A percentile compares a stretch with the other conserved stretches of the same genome.
Conservation (phyloP, 139 green algal species). For the Mychonastes homosphaera region DNA sequence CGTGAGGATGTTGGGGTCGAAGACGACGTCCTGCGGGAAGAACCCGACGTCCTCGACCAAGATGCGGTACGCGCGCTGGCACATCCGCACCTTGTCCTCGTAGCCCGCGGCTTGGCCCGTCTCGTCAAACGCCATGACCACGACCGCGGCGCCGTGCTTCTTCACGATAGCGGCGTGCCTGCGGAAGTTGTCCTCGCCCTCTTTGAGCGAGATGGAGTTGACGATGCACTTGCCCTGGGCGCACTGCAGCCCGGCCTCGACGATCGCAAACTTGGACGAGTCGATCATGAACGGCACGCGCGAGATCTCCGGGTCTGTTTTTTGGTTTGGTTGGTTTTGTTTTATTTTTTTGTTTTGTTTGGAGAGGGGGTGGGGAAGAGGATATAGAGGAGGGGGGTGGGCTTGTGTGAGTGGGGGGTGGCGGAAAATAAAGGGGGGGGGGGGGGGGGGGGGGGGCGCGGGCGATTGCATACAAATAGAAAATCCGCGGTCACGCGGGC, state of each 20-base stretch:
- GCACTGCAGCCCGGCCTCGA: conserved; percentile 96
- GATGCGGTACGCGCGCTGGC: conserved; percentile 84
- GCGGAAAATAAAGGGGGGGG: too few relatives aligned
- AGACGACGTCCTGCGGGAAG: conserved; percentile 94
- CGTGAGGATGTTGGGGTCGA: conserved; percentile 99
- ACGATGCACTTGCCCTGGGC: conserved; percentile 96
- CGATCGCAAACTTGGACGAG: conserved; percentile 92
- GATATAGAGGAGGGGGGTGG: too few relatives aligned
- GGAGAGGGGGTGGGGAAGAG: too few relatives aligned
- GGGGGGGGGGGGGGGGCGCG: too few relatives aligned
- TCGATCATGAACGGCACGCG: conserved; percentile 98
- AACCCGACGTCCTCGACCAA: conserved; percentile 93
- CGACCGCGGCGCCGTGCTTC: conserved; percentile 83
- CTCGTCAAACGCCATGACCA: conserved; percentile 99
- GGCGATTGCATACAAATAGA: too few relatives aligned
- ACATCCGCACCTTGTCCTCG: conserved; percentile 85
- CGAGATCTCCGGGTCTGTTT: conserved; percentile 87
- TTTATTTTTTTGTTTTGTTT: too few relatives aligned
- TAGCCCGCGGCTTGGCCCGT: conserved; percentile 63
- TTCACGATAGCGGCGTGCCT: conserved; percentile 68
- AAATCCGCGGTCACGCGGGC: conserved; percentile 19
- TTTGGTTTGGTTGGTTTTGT: too few relatives aligned
- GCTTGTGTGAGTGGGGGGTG: too few relatives aligned
- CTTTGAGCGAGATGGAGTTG: conserved; percentile 97
- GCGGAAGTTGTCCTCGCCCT: conserved; percentile 89